Evolutionary conservation across 2,329 filamentous ascomycete species (phyloP).

Genomic region (Talaromyces marneffei): DNA sequence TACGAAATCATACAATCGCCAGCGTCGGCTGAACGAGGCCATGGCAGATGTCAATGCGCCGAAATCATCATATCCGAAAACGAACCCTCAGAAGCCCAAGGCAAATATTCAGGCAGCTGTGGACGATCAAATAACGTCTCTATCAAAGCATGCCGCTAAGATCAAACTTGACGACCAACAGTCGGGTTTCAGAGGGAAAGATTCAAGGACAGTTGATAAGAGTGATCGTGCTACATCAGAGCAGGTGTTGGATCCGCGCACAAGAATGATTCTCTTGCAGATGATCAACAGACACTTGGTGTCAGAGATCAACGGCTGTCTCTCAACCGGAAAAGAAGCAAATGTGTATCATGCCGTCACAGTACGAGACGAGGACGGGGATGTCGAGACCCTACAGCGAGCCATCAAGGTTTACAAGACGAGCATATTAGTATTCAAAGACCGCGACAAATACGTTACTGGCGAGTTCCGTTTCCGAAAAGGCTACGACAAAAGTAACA

Average conservation of each 20-base stretch:
- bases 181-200: slow-evolving; percentile 47
- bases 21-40: slow-evolving; percentile 60
- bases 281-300: slow-evolving; percentile 91
- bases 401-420: slow-evolving; percentile 99
- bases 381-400: slow-evolving; percentile 56
- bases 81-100: slow-evolving; percentile 71
- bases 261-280: slow-evolving; percentile 89
- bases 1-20: slow-evolving; percentile 83
- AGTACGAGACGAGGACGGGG: slow-evolving; percentile 48
- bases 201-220: slow-evolving; percentile 58
- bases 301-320: slow-evolving; percentile 85
- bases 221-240: slow-evolving; percentile 89
- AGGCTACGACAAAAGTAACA: slow-evolving; percentile 91
- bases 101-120: slow-evolving; percentile 74
- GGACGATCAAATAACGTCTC: slow-evolving; percentile 80
- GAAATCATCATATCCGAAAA: slow-evolving; percentile 57
- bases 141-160: slow-evolving; percentile 79
- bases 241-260: slow-evolving; percentile 88
- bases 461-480: slow-evolving; percentile 88
- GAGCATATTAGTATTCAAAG: slow-evolving; percentile 94
- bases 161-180: slow-evolving; percentile 66
- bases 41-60: slow-evolving; percentile 44
- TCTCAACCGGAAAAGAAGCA: slow-evolving; percentile 95
- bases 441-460: slow-evolving; percentile 89
- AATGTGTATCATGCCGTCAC: slow-evolving; percentile 92